Base-by-base conservation (phyloP, 1,284 basidiomycete species). In the Leccinum angustisporum region DNA sequence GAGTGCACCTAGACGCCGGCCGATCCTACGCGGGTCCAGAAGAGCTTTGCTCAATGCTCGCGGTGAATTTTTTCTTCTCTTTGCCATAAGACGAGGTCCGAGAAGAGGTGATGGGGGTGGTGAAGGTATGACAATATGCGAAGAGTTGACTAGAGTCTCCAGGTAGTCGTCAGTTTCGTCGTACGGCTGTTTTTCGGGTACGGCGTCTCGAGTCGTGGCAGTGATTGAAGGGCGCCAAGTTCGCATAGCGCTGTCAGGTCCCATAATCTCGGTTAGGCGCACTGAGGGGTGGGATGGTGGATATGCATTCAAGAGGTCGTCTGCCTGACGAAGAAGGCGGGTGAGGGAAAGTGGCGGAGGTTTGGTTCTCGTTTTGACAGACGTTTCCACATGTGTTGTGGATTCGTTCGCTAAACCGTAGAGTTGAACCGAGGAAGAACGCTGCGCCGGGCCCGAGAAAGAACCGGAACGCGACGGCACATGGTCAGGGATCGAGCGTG, bases 211-310 rank as follows among this genome's bases (percentile, higher is more conserved):
- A 5, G 11, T n/a, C 13, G 56, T 54, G 16, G 62, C 25, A 16
- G 64, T 64, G n/a, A 71, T 60, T 1, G 56, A 48, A 5, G 67
- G 63, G 31, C 56, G 62, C 72, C 72, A 73, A 10, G 74, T 76
- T 56, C 67, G 77, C 66, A 83, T 73, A 31, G 74, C 80, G 66
- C 83, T 85, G 59, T 89, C 83, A 1, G 87, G 88, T 14, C 91
- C 91, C 80, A 92, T 85, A 56, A 89, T 88, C 27, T 79, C 76
- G 2, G 80, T 76, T n/a, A 91, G 75, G 9, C 67, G 73, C 18
- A 91, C 76, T 0, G 66, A 69, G 43, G 82, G 78, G 52, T 81
- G 75, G 3, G 76, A 69, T 3, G 84, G 82, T 16, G 84, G 83
- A 69, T 78, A 84, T 25, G 63, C 65, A 11, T 66, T 61, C 48